A percentile compares a stretch with the other conserved stretches of the same genome.
These are phyloP conservation scores for Candida coquimbonensis DNA, from an alignment of 805 yeast genomes.

Conservation along the genomic window DNA sequence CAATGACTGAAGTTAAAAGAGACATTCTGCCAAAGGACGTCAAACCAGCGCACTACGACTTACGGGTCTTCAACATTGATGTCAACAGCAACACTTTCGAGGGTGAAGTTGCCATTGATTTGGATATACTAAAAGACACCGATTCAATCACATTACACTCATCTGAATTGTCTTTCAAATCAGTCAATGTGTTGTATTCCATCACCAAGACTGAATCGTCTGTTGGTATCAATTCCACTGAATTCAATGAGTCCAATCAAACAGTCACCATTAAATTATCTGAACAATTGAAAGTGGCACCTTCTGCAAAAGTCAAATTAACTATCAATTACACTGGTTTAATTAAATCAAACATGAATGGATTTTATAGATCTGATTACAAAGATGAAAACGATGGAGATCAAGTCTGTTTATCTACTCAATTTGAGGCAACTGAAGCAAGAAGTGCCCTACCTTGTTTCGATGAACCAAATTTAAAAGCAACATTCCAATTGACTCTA, in stretches of 20 bases:
- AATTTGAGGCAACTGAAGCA: slow-evolving; percentile 81
- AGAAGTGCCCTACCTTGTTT: slow-evolving; percentile 80
- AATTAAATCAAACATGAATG: slow-evolving; percentile 70
- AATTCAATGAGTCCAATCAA: slow-evolving; percentile 48
- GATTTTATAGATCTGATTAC: slow-evolving; percentile 70
- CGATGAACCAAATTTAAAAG: slow-evolving; percentile 79
- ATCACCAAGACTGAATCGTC: slow-evolving; percentile 27
- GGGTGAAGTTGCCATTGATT: slow-evolving; percentile 47
- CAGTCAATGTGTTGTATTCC: slow-evolving; percentile 32
- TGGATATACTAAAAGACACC: slow-evolving; percentile 42
- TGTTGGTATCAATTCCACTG: slow-evolving; percentile 25
- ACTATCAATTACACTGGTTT: slow-evolving; percentile 48
- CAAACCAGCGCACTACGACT: slow-evolving; percentile 67
- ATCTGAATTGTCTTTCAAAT: slow-evolving; percentile 50
- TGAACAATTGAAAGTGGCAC: slow-evolving; percentile 30
- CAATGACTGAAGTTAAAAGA: slow-evolving; percentile 18
- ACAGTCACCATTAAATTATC: slow-evolving; percentile 52
- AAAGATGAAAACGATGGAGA: slow-evolving; percentile 50
- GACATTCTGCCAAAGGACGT: slow-evolving; percentile 53
- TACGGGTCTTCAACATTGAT: slow-evolving; percentile 50
- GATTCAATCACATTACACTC: slow-evolving; percentile 49
- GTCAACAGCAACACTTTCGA: slow-evolving; percentile 50
- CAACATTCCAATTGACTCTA: slow-evolving; percentile 58
- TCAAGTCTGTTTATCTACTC: slow-evolving; percentile 72
- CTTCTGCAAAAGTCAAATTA: slow-evolving; percentile 33